Conservation (phyloP, 345 rosid genomes). For the Microcos paniculata region DNA sequence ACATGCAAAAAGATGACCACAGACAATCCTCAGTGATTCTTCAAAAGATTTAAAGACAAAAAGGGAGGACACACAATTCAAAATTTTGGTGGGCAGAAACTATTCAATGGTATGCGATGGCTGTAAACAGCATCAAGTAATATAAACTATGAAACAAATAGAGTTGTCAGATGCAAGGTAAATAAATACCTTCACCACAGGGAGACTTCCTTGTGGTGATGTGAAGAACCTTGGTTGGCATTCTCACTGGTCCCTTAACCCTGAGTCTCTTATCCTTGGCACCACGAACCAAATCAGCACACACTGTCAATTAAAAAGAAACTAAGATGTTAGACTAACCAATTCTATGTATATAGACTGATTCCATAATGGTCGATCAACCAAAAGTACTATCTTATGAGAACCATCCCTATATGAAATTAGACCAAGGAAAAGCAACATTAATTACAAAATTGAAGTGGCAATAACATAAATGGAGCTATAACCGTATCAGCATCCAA, state of each 20-base stretch:
- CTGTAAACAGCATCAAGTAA: too few relatives aligned
- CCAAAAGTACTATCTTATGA: background rate
- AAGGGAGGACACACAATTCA: background rate
- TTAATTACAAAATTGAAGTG: background rate
- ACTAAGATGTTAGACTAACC: background rate
- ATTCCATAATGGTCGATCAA: background rate
- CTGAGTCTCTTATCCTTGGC: constrained; percentile 57
- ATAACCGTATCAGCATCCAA: background rate
- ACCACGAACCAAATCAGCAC: constrained; percentile 57
- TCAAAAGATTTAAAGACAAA: background rate
- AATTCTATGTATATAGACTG: background rate
- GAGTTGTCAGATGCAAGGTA: background rate
- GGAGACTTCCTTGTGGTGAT: constrained; percentile 63
- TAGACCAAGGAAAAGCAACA: background rate
- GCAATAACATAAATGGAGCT: background rate
- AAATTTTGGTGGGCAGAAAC: background rate
- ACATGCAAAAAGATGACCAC: background rate
- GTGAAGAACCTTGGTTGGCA: constrained; percentile 58
- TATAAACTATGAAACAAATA: too few relatives aligned
- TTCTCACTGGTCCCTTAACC: constrained; percentile 63
- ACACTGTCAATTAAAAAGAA: constrained; percentile 30
- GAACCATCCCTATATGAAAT: background rate
- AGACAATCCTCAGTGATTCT: background rate
- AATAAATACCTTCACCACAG: constrained; percentile 57
- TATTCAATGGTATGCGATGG: too few relatives aligned